A percentile compares a stretch with the other conserved stretches of the same genome.
Conservation (phyloP, 495 filamentous ascomycete genomes). For the Massariosphaeria phaeospora region DNA sequence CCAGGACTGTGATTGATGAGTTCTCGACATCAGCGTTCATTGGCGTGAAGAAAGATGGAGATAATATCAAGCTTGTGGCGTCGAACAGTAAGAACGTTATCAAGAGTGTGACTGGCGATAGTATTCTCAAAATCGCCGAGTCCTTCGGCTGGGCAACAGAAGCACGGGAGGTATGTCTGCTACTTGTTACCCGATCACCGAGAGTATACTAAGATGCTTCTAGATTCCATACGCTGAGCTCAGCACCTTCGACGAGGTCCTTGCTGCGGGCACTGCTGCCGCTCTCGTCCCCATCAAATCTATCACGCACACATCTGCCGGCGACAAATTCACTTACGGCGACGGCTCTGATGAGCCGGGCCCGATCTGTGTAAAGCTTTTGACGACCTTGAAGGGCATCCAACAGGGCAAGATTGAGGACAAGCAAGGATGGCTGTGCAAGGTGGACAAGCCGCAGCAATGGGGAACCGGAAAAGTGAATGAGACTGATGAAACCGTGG, state of each 20-base stretch:
- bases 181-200: not conserved
- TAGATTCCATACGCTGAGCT: conserved; percentile 79
- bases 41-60: conserved; percentile 58
- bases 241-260: conserved; percentile 68
- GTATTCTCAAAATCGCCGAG: conserved; percentile 61
- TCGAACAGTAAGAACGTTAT: conserved; percentile 80
- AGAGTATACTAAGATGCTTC: not conserved
- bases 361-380: conserved; percentile 57
- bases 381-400: conserved; percentile 75
- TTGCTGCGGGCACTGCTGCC: conserved; percentile 90
- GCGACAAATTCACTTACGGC: conserved; percentile 57
- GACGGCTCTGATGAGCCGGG: conserved; percentile 49
- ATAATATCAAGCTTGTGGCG: conserved; percentile 64
- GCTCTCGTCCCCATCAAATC: conserved; percentile 85
- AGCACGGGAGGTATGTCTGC: conserved; percentile 34
- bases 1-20: conserved; percentile 76
- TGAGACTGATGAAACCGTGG: conserved; percentile 6
- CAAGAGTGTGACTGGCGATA: conserved; percentile 72
- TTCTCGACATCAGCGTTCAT: conserved; percentile 87
- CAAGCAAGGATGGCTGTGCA: conserved; percentile 64
- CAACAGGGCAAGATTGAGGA: conserved; percentile 76
- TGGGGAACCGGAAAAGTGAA: conserved; percentile 12
- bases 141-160: conserved; percentile 39
- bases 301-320: conserved; percentile 64
- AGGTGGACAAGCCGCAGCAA: conserved; percentile 45